Base-by-base conservation (phyloP, 805 yeast genomes). In the Priceomyces castillae region DNA sequence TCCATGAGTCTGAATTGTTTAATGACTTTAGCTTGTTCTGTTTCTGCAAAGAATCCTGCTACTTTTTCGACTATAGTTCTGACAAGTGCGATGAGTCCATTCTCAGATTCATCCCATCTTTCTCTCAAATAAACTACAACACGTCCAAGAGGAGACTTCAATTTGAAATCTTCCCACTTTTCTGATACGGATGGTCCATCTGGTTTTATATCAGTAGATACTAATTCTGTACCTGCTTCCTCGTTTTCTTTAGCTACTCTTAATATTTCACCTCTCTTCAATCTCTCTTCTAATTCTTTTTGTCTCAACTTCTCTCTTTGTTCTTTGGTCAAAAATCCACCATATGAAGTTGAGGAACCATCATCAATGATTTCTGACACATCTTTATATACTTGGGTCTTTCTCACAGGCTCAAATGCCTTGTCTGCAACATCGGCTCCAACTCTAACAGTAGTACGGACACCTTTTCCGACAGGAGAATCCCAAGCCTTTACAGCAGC, bases 401-500 rank as follows among this genome's bases (percentile, higher is more conserved):
- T 71, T 64, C 97, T 81, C 40, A 94, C 94, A 9, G 99, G 99
- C 56, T 90, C 97, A 40, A 86, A 79, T 26, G 86, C 89, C 64
- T 86, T 88, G 56, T 88, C 94, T n/a, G 92, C 83, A 11, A 76
- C 81, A 43, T 87, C 88, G 1, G 95, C 97, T 3, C 97, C 82
- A 41, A 78, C 77, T 46, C 76, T 77, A n/a, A 89, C 92, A 0
- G 90, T 89, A 35, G 80, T 75, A 57, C 98, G 78, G n/a, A 96
- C 90, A 39, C 84, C 85, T 62, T 84, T 82, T 47, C 96, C 94
- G 34, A 92, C 86, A 18, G 94, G 87, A 1, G 97, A 89, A 48
- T 94, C 97, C 99, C 99, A 94, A 1, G 97, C 97, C 46, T 83
- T 84, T 31, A 78, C 73, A 3, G 97, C 98, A 36, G 82, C 95